phyloP scores from a whole-genome alignment of 768 basidiomycete species.

The Xanthoconium stramineum region DNA sequence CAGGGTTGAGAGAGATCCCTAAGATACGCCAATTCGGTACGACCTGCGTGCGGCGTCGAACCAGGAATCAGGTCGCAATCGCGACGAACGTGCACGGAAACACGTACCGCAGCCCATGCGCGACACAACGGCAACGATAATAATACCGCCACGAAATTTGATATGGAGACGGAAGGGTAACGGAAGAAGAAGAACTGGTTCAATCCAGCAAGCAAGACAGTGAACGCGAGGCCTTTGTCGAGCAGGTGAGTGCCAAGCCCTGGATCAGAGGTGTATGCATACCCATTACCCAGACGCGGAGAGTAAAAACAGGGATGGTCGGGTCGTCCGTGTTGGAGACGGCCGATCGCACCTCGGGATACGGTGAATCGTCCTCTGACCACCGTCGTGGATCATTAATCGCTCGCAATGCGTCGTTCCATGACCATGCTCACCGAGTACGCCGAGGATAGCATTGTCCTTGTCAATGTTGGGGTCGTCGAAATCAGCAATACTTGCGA shows the following conservation, averaged over 20 bases:
- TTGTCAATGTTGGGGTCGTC: slow-evolving; percentile 38
- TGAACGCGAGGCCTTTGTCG: slow-evolving; percentile 38
- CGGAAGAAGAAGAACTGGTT: slow-evolving; percentile 80
- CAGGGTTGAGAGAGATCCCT: slow-evolving; percentile 66
- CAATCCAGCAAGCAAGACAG: slow-evolving; percentile 63
- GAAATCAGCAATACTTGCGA: slow-evolving; percentile 20
- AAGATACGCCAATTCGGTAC: slow-evolving; percentile 52
- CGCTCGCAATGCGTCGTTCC: background rate
- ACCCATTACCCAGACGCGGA: slow-evolving; percentile 63
- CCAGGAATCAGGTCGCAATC: background rate
- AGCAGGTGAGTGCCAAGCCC: background rate
- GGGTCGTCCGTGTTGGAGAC: slow-evolving; percentile 73
- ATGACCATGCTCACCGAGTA: slow-evolving; percentile 13
- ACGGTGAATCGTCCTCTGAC: slow-evolving; percentile 73
- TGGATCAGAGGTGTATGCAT: background rate
- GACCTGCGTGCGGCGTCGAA: slow-evolving; percentile 25
- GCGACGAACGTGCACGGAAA: background rate
- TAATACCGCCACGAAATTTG: slow-evolving; percentile 63
- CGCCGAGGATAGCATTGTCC: slow-evolving; percentile 11
- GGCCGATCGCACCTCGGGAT: slow-evolving; percentile 78
- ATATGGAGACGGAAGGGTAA: slow-evolving; percentile 46
- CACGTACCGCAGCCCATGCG: slow-evolving; percentile 48
- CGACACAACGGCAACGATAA: slow-evolving; percentile 68
- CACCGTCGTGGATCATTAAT: slow-evolving; percentile 11
- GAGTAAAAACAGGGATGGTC: slow-evolving; percentile 53